Base-by-base conservation (phyloP, 2,329 filamentous ascomycete species). In the Cordyceps militaris region DNA sequence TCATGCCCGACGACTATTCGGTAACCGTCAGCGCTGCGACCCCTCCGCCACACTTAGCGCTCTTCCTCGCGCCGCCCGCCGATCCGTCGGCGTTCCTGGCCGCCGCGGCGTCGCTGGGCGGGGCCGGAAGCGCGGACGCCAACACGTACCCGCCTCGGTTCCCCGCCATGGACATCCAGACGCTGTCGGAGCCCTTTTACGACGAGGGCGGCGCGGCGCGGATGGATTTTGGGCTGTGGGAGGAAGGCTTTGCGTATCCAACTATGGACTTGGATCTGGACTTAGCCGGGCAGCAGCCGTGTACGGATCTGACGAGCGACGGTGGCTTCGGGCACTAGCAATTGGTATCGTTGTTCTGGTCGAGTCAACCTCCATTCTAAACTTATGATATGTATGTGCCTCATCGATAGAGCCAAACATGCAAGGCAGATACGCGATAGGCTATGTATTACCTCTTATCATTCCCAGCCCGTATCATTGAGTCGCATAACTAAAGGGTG, bases 201-300 rank as follows among this genome's bases (percentile, higher is more conserved):
- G 66, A 68, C 6, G 67, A 66, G 46, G 64, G 61, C 43, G 62
- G 63, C 9, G 64, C 60, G 38, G 62, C 65, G 14, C 61, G 63
- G 5, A 70, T 65, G 67, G 65, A 73, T 58, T 69, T 70, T 59
- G 63, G 65, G 26, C 63, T 72, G 0, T 74, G 72, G 72, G 71
- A 73, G 58, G 70, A 71, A 46, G 70, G 70, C 1, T 74, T 73
- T 58, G 70, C 70, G 3, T 69, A 73, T 57, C 66, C 70, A 9
- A 63, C 67, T 1, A 68, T 70, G 55, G 69, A 72, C 46, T 60
- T 66, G 6, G 67, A 67, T 26, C 68, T 67, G 43, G 66, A 71
- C 44, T 63, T 73, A 23, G 61, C 65, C 43, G n/a, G 34, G 34
- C 69, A 70, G 54, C 66, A 58, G n/a, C 60, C 16, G 48, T 21